Conservation (phyloP, 202 grass and related monocot species). For the Panicum virgatum region DNA sequence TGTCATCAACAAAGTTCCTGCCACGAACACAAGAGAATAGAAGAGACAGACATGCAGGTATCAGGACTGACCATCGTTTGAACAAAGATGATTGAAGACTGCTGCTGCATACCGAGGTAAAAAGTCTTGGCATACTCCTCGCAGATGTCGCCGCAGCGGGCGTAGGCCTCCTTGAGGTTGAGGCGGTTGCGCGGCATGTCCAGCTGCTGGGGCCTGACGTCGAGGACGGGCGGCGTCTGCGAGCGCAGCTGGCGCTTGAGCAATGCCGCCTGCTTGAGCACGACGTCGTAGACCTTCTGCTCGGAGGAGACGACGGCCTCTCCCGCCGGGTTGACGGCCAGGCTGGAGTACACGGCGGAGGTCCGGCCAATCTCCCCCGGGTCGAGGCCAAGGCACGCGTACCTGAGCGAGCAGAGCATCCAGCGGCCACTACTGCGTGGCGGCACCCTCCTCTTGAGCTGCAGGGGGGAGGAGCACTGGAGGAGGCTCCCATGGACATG, state of each 20-base stretch:
- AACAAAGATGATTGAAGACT: too few species aligned
- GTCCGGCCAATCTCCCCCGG: slow-evolving; percentile 14
- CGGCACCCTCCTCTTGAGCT: slow-evolving; percentile 6
- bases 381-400: slow-evolving; percentile 53
- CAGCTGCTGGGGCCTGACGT: slow-evolving; percentile 34
- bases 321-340: slow-evolving; percentile 52
- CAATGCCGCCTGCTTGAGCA: slow-evolving; percentile 89
- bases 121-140: slow-evolving; percentile 97
- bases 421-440: slow-evolving; percentile 38
- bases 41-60: too few species aligned
- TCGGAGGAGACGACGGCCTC: slow-evolving; percentile 72
- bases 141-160: slow-evolving; percentile 79
- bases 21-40: too few species aligned
- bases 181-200: slow-evolving; percentile 49
- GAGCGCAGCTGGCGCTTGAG: slow-evolving; percentile 57
- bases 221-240: not conserved
- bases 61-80: too few species aligned
- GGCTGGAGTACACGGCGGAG: slow-evolving; percentile 56
- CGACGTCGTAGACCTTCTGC: slow-evolving; percentile 91
- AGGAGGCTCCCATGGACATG: not conserved
- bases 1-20: slow-evolving; percentile 96
- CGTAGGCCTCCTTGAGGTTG: slow-evolving; percentile 74
- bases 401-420: slow-evolving; percentile 65
- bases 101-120: slow-evolving; percentile 73
- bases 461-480: not conserved